phyloP scores from a whole-genome alignment of 2,329 filamentous ascomycete species.

The Colletotrichum tanaceti region DNA sequence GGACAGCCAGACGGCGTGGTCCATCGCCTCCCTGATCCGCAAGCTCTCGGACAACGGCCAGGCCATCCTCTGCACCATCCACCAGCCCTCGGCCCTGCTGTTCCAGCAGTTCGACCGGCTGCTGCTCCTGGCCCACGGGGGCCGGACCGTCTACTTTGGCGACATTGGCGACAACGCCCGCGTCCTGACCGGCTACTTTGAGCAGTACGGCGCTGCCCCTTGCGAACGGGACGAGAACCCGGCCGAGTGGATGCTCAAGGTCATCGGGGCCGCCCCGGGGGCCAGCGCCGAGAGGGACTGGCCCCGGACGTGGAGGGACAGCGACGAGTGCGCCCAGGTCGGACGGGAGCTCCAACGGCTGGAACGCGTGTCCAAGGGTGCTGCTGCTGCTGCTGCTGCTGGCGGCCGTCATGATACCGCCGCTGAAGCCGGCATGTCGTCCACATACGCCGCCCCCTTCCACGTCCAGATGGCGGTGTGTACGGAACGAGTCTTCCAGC shows the following conservation, averaged over 20 bases:
- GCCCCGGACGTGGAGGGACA: conserved; percentile 52
- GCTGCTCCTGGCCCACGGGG: conserved; percentile 64
- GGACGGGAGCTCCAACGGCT: conserved; percentile 49
- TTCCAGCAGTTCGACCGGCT: conserved; percentile 67
- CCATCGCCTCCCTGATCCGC: conserved; percentile 76
- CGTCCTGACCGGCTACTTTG: conserved; percentile 68
- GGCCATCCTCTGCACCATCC: conserved; percentile 62
- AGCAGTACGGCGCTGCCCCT: conserved; percentile 67
- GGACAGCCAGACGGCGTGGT: conserved; percentile 80
- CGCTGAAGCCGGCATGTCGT: conserved; percentile 45
- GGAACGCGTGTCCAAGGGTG: conserved; percentile 28
- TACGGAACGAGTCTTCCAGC: conserved; percentile 74
- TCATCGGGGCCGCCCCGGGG: conserved; percentile 59
- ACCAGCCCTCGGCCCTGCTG: conserved; percentile 59
- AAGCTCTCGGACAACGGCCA: conserved; percentile 67
- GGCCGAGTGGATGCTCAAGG: conserved; percentile 74
- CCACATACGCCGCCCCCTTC: conserved; percentile 78
- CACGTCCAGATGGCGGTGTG: conserved; percentile 68
- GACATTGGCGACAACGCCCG: conserved; percentile 58
- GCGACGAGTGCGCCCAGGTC: conserved; percentile 47
- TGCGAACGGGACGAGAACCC: conserved; percentile 69
- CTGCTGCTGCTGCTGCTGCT: no score
- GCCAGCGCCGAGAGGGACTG: conserved; percentile 57
- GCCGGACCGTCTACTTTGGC: conserved; percentile 54
- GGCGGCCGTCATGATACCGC: no score